phyloP scores from a whole-genome alignment of 2,329 filamentous ascomycete species.

The Hypoxylon sp. region DNA sequence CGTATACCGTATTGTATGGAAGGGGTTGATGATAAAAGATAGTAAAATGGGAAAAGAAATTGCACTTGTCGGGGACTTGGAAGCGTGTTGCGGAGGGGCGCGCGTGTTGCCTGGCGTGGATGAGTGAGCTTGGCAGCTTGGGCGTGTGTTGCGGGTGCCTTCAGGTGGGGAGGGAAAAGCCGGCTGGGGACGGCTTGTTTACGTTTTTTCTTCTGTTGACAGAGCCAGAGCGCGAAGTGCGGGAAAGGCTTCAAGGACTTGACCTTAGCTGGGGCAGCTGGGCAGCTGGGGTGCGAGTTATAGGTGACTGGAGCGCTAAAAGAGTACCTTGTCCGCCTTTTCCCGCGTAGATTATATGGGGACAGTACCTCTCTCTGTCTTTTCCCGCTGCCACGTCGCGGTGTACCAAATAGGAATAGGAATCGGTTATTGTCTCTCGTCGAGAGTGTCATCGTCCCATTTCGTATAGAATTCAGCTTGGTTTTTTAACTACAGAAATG shows the following conservation, averaged over 20 bases:
- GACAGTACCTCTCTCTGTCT: neutral
- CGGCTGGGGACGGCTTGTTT: slow-evolving; percentile 43
- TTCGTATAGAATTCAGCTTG: slow-evolving; percentile 17
- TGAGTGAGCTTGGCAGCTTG: too few species aligned
- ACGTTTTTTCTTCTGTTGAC: slow-evolving; percentile 45
- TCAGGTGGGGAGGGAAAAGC: slow-evolving; percentile 19
- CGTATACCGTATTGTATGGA: neutral
- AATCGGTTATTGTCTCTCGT: slow-evolving; percentile 13
- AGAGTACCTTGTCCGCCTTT: neutral
- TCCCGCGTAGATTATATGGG: neutral
- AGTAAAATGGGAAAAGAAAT: slow-evolving; percentile 3
- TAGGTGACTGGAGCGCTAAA: too few species aligned
- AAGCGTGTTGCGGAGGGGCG: slow-evolving; percentile 32
- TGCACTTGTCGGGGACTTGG: too few species aligned
- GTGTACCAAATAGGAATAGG: slow-evolving; percentile 19
- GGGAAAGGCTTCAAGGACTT: neutral
- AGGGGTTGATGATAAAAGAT: slow-evolving; percentile 8
- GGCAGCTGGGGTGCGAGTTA: too few species aligned
- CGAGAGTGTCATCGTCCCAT: slow-evolving; percentile 31
- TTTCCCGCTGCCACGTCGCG: slow-evolving; percentile 7
- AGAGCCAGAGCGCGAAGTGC: slow-evolving; percentile 7
- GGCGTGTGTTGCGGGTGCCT: neutral
- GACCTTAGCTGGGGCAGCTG: neutral
- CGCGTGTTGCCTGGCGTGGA: too few species aligned
- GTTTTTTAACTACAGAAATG: slow-evolving; percentile 6